phyloP scores from a whole-genome alignment of 257 asterid species.

The Nicotiana knightiana region DNA sequence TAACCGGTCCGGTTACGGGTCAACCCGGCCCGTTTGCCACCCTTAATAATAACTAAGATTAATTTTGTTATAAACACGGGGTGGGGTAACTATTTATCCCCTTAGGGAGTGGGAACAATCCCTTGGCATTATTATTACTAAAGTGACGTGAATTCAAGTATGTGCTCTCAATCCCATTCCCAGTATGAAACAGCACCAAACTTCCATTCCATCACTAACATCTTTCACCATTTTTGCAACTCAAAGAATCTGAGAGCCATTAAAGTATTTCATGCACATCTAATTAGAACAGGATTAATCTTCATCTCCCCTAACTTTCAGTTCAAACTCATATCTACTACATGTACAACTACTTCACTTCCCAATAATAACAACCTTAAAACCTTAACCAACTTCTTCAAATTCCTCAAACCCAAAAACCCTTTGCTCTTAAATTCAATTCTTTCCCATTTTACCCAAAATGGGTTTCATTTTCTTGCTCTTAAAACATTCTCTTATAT shows the following conservation, averaged over 20 bases:
- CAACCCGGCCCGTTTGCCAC: too few relatives aligned
- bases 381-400: conserved; percentile 38
- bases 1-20: too few relatives aligned
- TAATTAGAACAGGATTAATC: conserved; percentile 9
- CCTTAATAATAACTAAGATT: too few relatives aligned
- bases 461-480: conserved; percentile 43
- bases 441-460: conserved; percentile 61
- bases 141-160: not conserved
- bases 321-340: conserved; percentile 32
- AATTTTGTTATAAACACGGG: too few relatives aligned
- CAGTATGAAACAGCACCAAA: not conserved
- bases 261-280: conserved; percentile 10
- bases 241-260: conserved; percentile 8
- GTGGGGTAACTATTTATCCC: too few relatives aligned
- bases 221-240: not conserved
- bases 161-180: not conserved
- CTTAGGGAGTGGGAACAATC: not conserved
- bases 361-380: not conserved
- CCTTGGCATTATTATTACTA: not conserved
- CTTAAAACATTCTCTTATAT: conserved; percentile 54
- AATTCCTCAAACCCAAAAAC: conserved; percentile 45
- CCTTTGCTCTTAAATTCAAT: conserved; percentile 20
- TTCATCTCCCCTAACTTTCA: conserved; percentile 36
- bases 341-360: conserved; percentile 26
- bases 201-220: not conserved